These are phyloP conservation scores for Dothideomycetes sp. DNA, from an alignment of 2,329 filamentous ascomycete species.

Conservation along the genomic window DNA sequence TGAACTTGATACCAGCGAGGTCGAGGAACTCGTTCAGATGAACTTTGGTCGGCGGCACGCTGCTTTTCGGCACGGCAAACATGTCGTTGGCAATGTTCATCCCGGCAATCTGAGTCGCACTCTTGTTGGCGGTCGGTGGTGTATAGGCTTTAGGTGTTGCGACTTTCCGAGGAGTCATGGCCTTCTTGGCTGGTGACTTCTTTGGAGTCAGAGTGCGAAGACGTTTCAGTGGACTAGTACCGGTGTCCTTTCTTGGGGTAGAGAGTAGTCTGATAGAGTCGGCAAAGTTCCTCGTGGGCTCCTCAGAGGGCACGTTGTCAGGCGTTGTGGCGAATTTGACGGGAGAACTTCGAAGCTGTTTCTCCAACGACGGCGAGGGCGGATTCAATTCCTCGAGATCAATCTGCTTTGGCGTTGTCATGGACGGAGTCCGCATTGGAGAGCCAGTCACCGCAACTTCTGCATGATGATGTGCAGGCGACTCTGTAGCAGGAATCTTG, in stretches of 20 bases:
- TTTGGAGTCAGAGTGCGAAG: constrained; percentile 24
- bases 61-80: constrained; percentile 11
- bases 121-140: constrained; percentile 8
- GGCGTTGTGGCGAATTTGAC: constrained; percentile 7
- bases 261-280: constrained; percentile 40
- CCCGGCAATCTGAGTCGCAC: constrained; percentile 17
- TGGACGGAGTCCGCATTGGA: neutral
- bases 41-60: constrained; percentile 22
- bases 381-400: constrained; percentile 14
- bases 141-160: constrained; percentile 27
- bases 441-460: constrained; percentile 6
- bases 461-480: constrained; percentile 1
- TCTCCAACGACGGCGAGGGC: constrained; percentile 22
- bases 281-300: constrained; percentile 5
- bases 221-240: constrained; percentile 34
- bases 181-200: constrained; percentile 28
- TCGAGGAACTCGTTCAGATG: constrained; percentile 88
- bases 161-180: constrained; percentile 32
- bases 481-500: neutral
- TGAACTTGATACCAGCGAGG: constrained; percentile 93
- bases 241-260: constrained; percentile 39
- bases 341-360: constrained; percentile 18
- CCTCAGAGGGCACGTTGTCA: constrained; percentile 19
- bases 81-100: constrained; percentile 22
- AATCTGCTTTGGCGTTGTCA: constrained; percentile 13